Base-by-base conservation (phyloP, 1,284 basidiomycete species). In the Tremellales sp. region DNA sequence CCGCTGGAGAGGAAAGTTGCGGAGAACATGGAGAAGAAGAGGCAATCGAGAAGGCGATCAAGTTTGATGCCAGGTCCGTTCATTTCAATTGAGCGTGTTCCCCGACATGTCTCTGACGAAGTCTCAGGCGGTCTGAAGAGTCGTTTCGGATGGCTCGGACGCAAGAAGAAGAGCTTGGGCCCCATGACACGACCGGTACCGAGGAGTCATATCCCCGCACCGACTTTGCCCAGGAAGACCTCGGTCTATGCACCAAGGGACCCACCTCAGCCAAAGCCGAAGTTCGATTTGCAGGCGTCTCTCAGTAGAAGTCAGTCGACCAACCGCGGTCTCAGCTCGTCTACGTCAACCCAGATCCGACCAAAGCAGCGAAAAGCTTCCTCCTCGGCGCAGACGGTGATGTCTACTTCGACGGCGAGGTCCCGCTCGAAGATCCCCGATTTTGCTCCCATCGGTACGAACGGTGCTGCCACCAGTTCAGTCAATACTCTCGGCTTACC, bases 401-500 rank as follows among this genome's bases (percentile, higher is more conserved):
- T 56, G 17, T 60, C 60, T 13, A 1, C 25, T 35, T 29, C 48
- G 49, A 17, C 27, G 46, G 10, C 40, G 10, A 7, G 25, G 4
- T 39, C 43, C n/a, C 45, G 57, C 17, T 53, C 55, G 23, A 43
- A 23, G 6, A 49, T 57, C 12, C 58, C 59, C 10, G 61, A 62
- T 40, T 62, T 61, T 44, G 57, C 29, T 17, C 53, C 55, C 5
- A 45, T 53, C 31, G 40, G 21, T 13, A 11, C 10, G 24, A 43
- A 29, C 22, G 27, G 43, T n/a, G 11, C 45, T 24, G 19, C 49
- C 8, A 26, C 45, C 21, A 47, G 31, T 17, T 61, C 63, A 6
- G 50, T 49, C 10, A 61, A 58, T 26, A 48, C 54, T 13, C 44
- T 61, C 4, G 60, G 61, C 25, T 41, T 61, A 31, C 62, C 62